Evolutionary conservation across 805 yeast genomes (phyloP).

Genomic region (Pichia exigua): DNA sequence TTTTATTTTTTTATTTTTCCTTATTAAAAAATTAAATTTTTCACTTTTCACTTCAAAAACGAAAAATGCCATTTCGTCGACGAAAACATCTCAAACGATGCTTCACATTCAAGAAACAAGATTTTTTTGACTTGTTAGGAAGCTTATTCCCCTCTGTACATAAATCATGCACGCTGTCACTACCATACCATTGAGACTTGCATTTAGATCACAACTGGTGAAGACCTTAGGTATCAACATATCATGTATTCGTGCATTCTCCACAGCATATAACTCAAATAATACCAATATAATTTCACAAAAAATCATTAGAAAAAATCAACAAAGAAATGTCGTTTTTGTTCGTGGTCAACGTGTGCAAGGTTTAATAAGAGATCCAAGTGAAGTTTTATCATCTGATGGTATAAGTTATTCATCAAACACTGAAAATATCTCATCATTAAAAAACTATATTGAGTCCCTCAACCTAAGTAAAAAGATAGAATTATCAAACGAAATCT

Average conservation of each 20-base stretch:
- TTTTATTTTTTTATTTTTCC: background rate
- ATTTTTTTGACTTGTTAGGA: background rate
- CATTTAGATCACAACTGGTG: background rate
- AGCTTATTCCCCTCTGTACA: background rate
- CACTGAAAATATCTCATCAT: conserved; percentile 39
- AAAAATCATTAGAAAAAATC: conserved; percentile 11
- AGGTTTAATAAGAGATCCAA: conserved; percentile 66
- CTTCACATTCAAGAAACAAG: background rate
- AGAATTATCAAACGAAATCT: conserved; percentile 52
- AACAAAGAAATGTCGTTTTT: conserved; percentile 25
- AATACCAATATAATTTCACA: conserved; percentile 4
- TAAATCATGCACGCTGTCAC: background rate
- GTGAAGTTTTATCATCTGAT: conserved; percentile 43
- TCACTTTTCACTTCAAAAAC: background rate
- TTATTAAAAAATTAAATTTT: too few species aligned
- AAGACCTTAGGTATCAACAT: background rate
- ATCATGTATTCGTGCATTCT: background rate
- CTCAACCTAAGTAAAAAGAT: conserved; percentile 27
- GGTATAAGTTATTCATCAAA: conserved; percentile 49
- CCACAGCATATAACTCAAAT: background rate
- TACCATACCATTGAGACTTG: background rate
- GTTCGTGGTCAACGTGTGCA: conserved; percentile 51
- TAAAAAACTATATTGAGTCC: conserved; percentile 33
- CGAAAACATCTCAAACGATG: background rate
- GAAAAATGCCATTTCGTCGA: background rate